phyloP scores from a whole-genome alignment of 441 rosid species.

The Bocquillonia castaneifolia region DNA sequence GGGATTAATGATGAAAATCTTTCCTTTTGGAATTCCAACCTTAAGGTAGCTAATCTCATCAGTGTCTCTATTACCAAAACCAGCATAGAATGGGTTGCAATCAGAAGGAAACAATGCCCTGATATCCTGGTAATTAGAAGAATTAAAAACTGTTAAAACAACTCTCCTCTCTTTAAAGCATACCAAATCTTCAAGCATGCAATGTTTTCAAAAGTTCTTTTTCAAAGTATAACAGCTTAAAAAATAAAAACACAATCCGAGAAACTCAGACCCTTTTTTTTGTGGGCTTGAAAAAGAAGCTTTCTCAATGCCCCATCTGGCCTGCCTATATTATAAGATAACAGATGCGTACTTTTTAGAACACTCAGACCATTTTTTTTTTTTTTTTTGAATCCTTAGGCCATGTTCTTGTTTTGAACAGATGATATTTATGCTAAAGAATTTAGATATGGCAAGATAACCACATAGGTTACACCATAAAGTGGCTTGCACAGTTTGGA shows the following conservation, averaged over 20 bases:
- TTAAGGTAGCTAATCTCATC: conserved; percentile 95
- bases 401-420: background rate
- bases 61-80: conserved; percentile 97
- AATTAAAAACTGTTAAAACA: conserved; percentile 9
- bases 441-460: background rate
- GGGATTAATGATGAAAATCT: conserved; percentile 90
- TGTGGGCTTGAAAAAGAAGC: background rate
- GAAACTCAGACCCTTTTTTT: background rate
- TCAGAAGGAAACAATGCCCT: conserved; percentile 81
- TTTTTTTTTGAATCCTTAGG: background rate
- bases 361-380: background rate
- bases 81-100: conserved; percentile 92
- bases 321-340: background rate
- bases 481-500: background rate
- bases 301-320: background rate
- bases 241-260: background rate
- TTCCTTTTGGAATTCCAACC: conserved; percentile 94
- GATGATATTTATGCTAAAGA: background rate
- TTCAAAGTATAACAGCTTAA: background rate
- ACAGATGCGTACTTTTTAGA: background rate
- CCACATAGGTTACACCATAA: background rate
- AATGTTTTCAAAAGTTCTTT: background rate
- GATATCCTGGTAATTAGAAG: conserved; percentile 53
- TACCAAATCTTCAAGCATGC: background rate
- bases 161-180: conserved; percentile 3